These are phyloP conservation scores for Colletotrichum viniferum DNA, from an alignment of 2,329 filamentous ascomycete genomes.

Conservation along the genomic window DNA sequence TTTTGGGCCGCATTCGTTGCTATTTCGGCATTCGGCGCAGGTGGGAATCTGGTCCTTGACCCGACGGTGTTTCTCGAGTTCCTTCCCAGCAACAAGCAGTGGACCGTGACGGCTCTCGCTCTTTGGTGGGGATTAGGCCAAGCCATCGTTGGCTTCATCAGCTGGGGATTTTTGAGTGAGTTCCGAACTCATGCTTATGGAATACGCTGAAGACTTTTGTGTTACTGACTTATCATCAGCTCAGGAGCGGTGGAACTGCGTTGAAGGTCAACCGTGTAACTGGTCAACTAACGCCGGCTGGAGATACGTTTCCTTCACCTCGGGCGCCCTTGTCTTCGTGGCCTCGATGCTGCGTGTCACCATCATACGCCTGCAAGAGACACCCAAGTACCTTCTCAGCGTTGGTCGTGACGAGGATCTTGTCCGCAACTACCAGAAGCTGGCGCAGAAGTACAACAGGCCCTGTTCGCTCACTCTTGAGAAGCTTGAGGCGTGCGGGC, in stretches of 20 bases:
- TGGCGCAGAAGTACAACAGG: slow-evolving; percentile 43
- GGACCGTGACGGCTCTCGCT: slow-evolving; percentile 68
- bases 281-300: slow-evolving; percentile 52
- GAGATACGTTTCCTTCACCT: slow-evolving; percentile 52
- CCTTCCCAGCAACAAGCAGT: slow-evolving; percentile 59
- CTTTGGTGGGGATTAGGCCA: slow-evolving; percentile 55
- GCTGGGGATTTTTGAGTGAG: slow-evolving; percentile 53
- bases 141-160: slow-evolving; percentile 50
- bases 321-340: slow-evolving; percentile 47
- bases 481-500: slow-evolving; percentile 49
- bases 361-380: slow-evolving; percentile 60
- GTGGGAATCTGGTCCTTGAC: slow-evolving; percentile 68
- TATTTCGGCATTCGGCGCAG: slow-evolving; percentile 63
- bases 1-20: slow-evolving; percentile 64
- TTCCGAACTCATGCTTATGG: background rate
- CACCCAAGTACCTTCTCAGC: slow-evolving; percentile 63
- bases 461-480: slow-evolving; percentile 43
- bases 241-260: slow-evolving; percentile 46
- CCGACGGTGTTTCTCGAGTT: slow-evolving; percentile 55
- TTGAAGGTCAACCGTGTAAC: slow-evolving; percentile 41
- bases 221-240: slow-evolving; percentile 25
- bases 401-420: slow-evolving; percentile 55
- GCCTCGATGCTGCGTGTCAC: slow-evolving; percentile 59
- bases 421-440: slow-evolving; percentile 42
- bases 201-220: background rate